Evolutionary conservation across 208 protist species (phyloP).

Genomic region (Trypanosoma brucei): DNA sequence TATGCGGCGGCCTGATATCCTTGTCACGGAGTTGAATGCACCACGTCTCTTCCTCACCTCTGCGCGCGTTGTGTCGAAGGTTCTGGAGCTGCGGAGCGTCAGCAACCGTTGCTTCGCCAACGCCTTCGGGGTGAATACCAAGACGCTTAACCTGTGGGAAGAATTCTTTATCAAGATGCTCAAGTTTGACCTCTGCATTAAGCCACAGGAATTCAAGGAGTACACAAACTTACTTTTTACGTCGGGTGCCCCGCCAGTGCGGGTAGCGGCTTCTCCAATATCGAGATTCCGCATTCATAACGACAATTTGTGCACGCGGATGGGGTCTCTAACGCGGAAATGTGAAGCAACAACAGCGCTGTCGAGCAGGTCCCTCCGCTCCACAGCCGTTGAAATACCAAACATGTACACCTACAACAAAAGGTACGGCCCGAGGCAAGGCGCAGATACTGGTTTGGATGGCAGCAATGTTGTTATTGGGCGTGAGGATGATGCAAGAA

Average conservation of each 20-base stretch:
- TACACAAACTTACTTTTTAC: slow-evolving; percentile 57
- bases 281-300: background rate
- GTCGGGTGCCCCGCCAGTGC: background rate
- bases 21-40: slow-evolving; percentile 61
- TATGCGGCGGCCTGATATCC: slow-evolving; percentile 40
- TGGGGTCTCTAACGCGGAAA: no score
- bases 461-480: no score
- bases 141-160: slow-evolving; percentile 75
- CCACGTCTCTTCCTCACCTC: slow-evolving; percentile 69
- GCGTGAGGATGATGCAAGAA: background rate
- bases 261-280: background rate
- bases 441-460: no score
- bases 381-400: no score
- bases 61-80: slow-evolving; percentile 77
- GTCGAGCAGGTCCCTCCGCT: no score
- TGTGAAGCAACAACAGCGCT: no score
- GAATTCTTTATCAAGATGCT: slow-evolving; percentile 63
- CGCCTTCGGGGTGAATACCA: slow-evolving; percentile 54
- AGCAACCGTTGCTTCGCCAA: slow-evolving; percentile 86
- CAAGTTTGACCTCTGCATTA: slow-evolving; percentile 74
- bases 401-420: no score
- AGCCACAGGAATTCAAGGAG: slow-evolving; percentile 61
- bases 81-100: slow-evolving; percentile 80
- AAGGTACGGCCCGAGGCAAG: no score
- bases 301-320: background rate